These are phyloP conservation scores for Chrysoporthe austroafricana DNA, from an alignment of 2,329 filamentous ascomycete species.

Conservation along the genomic window DNA sequence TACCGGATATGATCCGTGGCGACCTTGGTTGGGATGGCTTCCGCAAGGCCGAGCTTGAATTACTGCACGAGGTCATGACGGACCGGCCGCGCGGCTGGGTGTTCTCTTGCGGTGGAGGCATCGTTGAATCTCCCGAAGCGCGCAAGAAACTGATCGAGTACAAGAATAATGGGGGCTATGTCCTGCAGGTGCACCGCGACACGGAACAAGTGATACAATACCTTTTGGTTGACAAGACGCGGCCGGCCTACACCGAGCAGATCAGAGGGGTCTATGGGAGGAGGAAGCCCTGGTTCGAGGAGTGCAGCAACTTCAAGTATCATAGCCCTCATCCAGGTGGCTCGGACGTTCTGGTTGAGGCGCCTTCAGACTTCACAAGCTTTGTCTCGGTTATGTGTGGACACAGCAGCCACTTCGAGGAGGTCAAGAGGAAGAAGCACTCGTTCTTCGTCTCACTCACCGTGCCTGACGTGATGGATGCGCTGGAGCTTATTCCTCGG, in stretches of 20 bases:
- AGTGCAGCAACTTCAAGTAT: slow-evolving; percentile 94
- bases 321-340: slow-evolving; percentile 71
- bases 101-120: slow-evolving; percentile 91
- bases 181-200: slow-evolving; percentile 85
- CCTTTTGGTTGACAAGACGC: slow-evolving; percentile 83
- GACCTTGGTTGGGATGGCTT: slow-evolving; percentile 85
- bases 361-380: slow-evolving; percentile 71
- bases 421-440: slow-evolving; percentile 66
- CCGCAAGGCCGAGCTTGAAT: slow-evolving; percentile 73
- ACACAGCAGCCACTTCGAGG: slow-evolving; percentile 56
- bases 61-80: slow-evolving; percentile 74
- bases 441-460: slow-evolving; percentile 96
- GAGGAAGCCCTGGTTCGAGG: slow-evolving; percentile 84
- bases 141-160: slow-evolving; percentile 76
- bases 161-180: slow-evolving; percentile 76
- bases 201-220: slow-evolving; percentile 89
- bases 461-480: slow-evolving; percentile 70
- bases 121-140: slow-evolving; percentile 84
- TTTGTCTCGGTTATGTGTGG: slow-evolving; percentile 75
- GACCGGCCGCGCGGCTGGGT: slow-evolving; percentile 77
- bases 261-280: slow-evolving; percentile 90
- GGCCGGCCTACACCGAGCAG: slow-evolving; percentile 90
- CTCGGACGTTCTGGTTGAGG: slow-evolving; percentile 43
- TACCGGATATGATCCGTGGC: slow-evolving; percentile 81
- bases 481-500: slow-evolving; percentile 67